A percentile compares a stretch with the other conserved stretches of the same genome.
Evolutionary conservation across 2,329 filamentous ascomycete genomes (phyloP).

Genomic region (Dryadomyces quercivorus): DNA sequence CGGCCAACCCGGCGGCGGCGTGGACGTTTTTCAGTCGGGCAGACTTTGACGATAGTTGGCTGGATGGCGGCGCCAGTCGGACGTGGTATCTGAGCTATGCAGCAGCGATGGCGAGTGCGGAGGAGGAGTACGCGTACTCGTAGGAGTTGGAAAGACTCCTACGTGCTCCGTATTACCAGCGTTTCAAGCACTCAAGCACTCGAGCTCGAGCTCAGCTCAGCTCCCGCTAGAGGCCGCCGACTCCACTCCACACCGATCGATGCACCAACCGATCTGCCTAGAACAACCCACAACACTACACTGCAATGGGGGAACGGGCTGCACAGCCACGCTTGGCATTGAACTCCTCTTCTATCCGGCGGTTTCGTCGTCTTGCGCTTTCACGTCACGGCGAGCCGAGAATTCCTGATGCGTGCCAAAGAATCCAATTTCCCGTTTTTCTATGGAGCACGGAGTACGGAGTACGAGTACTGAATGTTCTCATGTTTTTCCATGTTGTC

Average conservation of each 20-base stretch:
- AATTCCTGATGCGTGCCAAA: too few relatives aligned
- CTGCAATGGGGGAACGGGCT: neutral
- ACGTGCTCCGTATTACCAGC: neutral
- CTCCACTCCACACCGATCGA: neutral
- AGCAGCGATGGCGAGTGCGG: slow-evolving; percentile 32
- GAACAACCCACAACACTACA: neutral
- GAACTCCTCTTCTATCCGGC: neutral
- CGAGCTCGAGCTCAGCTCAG: too few relatives aligned
- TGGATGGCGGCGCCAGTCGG: slow-evolving; percentile 72
- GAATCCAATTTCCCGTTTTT: too few relatives aligned
- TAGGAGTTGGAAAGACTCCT: neutral
- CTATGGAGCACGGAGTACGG: too few relatives aligned
- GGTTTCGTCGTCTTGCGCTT: too few relatives aligned
- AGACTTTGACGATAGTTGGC: slow-evolving; percentile 53
- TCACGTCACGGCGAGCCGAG: too few relatives aligned
- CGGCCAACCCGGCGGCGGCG: slow-evolving; percentile 56
- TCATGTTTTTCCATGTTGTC: too few relatives aligned
- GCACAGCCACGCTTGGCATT: slow-evolving; percentile 12
- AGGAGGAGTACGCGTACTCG: too few relatives aligned
- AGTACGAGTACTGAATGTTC: too few relatives aligned
- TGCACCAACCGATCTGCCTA: neutral
- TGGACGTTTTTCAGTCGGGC: slow-evolving; percentile 63
- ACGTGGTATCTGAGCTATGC: slow-evolving; percentile 78
- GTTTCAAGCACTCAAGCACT: neutral
- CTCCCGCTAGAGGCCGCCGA: too few relatives aligned